phyloP scores from a whole-genome alignment of 108 stramenopile species.

The Conticribra weissflogii region DNA sequence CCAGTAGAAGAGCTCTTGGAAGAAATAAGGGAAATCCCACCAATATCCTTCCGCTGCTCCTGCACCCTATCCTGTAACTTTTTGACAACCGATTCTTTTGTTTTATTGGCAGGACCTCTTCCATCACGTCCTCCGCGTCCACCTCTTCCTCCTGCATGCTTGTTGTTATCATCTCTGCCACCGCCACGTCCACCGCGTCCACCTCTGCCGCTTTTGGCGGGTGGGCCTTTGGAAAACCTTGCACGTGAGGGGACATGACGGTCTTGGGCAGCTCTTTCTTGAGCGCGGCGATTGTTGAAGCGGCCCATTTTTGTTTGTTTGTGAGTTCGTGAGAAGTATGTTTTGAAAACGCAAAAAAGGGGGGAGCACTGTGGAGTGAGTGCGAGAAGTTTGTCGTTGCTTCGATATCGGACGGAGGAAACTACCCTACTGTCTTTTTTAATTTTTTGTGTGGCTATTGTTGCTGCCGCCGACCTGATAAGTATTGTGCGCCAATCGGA shows the following conservation, averaged over 20 bases:
- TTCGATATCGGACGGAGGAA: too few species aligned
- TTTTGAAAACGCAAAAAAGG: too few species aligned
- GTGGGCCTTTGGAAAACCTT: slow-evolving; percentile 66
- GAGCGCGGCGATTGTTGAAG: slow-evolving; percentile 64
- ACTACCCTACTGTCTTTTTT: too few species aligned
- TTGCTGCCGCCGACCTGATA: too few species aligned
- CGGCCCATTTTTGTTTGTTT: slow-evolving; percentile 6
- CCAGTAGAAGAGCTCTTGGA: slow-evolving; percentile 3
- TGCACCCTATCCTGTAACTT: slow-evolving; percentile 47
- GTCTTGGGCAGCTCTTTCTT: slow-evolving; percentile 60
- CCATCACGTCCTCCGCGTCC: slow-evolving; percentile 28
- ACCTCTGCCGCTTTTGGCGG: slow-evolving; percentile 35
- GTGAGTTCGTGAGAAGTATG: neutral
- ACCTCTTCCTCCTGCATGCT: slow-evolving; percentile 18
- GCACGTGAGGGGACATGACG: slow-evolving; percentile 64
- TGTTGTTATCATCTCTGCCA: slow-evolving; percentile 13
- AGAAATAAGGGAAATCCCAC: slow-evolving; percentile 30
- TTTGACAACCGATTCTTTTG: slow-evolving; percentile 54
- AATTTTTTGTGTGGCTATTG: too few species aligned
- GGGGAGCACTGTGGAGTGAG: too few species aligned
- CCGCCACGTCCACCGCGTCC: slow-evolving; percentile 37
- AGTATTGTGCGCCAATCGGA: too few species aligned
- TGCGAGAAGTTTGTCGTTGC: too few species aligned
- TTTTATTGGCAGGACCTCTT: slow-evolving; percentile 22
- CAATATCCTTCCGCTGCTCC: slow-evolving; percentile 21